phyloP scores from a whole-genome alignment of 2,329 filamentous ascomycete genomes.

The Phialocephala sp. region DNA sequence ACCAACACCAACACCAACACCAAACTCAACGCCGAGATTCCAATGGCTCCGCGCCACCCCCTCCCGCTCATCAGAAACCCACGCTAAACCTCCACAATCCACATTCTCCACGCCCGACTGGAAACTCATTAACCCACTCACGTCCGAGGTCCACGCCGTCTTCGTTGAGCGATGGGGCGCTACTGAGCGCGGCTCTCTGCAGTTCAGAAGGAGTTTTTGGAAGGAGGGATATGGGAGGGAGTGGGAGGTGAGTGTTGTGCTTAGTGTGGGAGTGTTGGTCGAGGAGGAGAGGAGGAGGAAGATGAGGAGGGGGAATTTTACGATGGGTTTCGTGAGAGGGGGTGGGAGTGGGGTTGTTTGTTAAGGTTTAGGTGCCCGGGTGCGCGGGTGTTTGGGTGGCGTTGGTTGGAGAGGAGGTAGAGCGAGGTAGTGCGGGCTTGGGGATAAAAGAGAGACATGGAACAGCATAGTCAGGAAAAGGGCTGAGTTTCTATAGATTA shows the following conservation, averaged over 20 bases:
- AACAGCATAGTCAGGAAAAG: no score
- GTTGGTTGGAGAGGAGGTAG: no score
- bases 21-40: neutral
- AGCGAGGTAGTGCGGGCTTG: no score
- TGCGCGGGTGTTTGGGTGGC: no score
- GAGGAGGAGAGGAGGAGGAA: conserved; percentile 5
- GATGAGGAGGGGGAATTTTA: neutral
- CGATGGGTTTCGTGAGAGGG: neutral
- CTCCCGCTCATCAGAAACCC: no score
- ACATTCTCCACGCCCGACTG: neutral
- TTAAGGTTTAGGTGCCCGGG: no score
- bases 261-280: neutral
- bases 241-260: neutral
- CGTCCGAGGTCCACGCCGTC: neutral
- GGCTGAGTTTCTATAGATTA: neutral
- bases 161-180: neutral
- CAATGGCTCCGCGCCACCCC: neutral
- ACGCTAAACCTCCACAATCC: neutral
- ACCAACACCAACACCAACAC: neutral
- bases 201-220: neutral
- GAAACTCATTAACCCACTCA: neutral
- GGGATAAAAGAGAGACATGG: no score
- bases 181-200: neutral
- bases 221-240: neutral
- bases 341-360: neutral